phyloP scores from a whole-genome alignment of 2,329 filamentous ascomycete species.

The Mycogone perniciosa region DNA sequence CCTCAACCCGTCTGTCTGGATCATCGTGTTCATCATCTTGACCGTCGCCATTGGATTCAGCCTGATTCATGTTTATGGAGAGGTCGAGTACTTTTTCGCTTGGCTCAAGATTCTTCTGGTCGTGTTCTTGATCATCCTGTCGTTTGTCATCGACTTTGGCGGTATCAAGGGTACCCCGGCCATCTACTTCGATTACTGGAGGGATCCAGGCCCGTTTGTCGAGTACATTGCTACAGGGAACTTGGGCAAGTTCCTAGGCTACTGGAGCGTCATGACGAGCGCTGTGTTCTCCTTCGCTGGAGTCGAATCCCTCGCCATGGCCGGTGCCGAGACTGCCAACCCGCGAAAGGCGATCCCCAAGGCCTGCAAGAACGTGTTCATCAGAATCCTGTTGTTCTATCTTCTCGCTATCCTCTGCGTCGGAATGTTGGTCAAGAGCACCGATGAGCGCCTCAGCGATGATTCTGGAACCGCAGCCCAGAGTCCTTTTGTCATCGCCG shows the following conservation, averaged over 20 bases:
- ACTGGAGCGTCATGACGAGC: slow-evolving; percentile 55
- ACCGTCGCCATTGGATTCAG: slow-evolving; percentile 53
- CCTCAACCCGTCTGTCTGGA: slow-evolving; percentile 46
- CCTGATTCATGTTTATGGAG: slow-evolving; percentile 53
- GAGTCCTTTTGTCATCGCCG: slow-evolving; percentile 65
- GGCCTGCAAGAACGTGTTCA: slow-evolving; percentile 51
- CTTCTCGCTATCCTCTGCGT: slow-evolving; percentile 66
- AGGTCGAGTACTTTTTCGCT: slow-evolving; percentile 49
- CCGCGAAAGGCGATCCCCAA: slow-evolving; percentile 47
- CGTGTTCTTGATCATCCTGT: slow-evolving; percentile 55
- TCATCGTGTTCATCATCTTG: slow-evolving; percentile 41
- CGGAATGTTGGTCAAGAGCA: slow-evolving; percentile 57
- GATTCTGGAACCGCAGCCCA: slow-evolving; percentile 42
- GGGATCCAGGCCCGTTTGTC: slow-evolving; percentile 59
- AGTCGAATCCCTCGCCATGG: slow-evolving; percentile 56
- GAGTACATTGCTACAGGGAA: slow-evolving; percentile 54
- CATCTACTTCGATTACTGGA: slow-evolving; percentile 66
- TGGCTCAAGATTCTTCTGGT: slow-evolving; percentile 55
- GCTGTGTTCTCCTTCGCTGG: slow-evolving; percentile 66
- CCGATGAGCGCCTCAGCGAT: slow-evolving; percentile 46
- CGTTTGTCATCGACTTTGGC: slow-evolving; percentile 56
- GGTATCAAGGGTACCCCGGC: slow-evolving; percentile 52
- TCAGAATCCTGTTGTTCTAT: slow-evolving; percentile 53
- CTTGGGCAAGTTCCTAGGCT: slow-evolving; percentile 60
- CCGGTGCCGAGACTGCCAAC: slow-evolving; percentile 53